Evolutionary conservation across 805 yeast genomes (phyloP), one percentile per base, ranked within the genome.

Genomic region (Lachancea sp.): DNA sequence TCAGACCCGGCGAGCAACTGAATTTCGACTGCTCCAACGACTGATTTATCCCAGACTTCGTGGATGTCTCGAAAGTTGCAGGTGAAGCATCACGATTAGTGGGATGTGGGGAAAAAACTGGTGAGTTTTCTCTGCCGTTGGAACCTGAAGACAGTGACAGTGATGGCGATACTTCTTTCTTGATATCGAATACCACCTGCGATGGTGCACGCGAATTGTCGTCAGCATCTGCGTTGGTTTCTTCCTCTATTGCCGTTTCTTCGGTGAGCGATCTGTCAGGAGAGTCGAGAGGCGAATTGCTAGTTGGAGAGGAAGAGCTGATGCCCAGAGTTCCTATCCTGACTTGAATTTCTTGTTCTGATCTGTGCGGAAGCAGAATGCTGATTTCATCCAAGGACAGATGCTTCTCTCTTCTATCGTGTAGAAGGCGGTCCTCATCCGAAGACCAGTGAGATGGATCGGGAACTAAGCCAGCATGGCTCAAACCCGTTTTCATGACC

Each of bases 391-490:
- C 83, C 55, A 83, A 72, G 29, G 83, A 75, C 34, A 88, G 65
- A 45, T 82, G 82, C 51, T 79, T 67, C 10, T 78, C 64, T 9
- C 77, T 64, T 42, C 84, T 69, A 48, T 76, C 70, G 38, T 74
- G 73, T 32, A 87, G 61, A 30, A 78, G 59, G 49, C 81, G 84
- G 63, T 87, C 95, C 62, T 87, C 95, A 42, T 85, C 93, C 55
- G 44, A 41, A 0, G 75, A 56, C 82, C 82, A 77, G 29, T 12
- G 8, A n/a, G 22, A 8, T 15, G 19, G 26, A 4, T 38, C 39
- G 13, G 19, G 17, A 9, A 40, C 20, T n/a, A 16, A 39, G 8
- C 25, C 15, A 3, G 37, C 25, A 18, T 38, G 43, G 16, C 34
- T 29, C 12, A 38, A 27, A 18, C 38, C 31, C 3, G 47, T 27